Base-by-base conservation (phyloP, 2,329 filamentous ascomycete species). In the Sclerotiophoma versabilis region DNA sequence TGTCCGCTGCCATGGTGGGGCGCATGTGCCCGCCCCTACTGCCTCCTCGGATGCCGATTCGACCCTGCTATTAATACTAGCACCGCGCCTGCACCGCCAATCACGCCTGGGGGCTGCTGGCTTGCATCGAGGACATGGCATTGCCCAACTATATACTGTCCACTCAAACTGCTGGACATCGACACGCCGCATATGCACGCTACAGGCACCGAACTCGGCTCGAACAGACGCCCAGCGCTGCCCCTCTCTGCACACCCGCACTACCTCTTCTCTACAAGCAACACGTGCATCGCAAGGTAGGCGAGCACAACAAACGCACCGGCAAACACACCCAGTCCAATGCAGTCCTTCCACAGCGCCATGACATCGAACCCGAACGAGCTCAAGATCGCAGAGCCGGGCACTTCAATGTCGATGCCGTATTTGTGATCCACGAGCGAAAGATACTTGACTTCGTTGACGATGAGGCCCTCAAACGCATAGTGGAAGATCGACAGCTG, bases 401-500 rank as follows among this genome's bases (percentile, higher is more conserved):
- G 95, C 0, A 99, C 92, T 46, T 95, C 93, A 59, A 99, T 99
- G 69, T 98, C 92, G 5, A 99, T 84, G 5, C 95, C 95, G 57
- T 96, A 97, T 76, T 98, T 96, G 75, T 95, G 89, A 74, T 99
- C 95, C 34, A 96, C 86, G 22, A 99, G 84, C 0, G 90, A 93
- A 36, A 99, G 81, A 67, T 92, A 91, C 22, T 92, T 87, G 39
- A 97, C 96, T 78, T 99, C 95, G 71, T 98, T 99, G 65, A 99
- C 95, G 59, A 98, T 96, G 12, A 99, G 84, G 2, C 91, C 90
- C 80, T 99, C 95, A 66, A 98, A 98, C 5, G 89, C 93, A 71
- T 96, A 99, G 74, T 99, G 95, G 83, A 99, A 99, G 59, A 99
- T 99, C 1, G 93, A 97, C 8, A 99, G 79, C 77, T 89, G 63